Base-by-base conservation (phyloP, 1,139 yeast species). In the Saccharomyces pastorianus region DNA sequence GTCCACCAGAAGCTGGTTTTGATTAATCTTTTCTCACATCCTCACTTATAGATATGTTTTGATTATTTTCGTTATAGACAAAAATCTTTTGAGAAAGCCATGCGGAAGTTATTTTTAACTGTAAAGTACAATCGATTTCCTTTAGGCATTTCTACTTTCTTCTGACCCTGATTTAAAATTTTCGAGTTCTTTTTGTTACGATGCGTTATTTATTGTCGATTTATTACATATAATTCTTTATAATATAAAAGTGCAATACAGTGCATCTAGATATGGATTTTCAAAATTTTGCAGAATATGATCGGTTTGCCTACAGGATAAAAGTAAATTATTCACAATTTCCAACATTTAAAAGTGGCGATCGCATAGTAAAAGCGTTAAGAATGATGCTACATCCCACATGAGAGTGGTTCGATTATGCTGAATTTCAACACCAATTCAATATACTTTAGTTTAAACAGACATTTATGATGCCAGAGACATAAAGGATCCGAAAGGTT, bases 1-100 rank as follows among this genome's bases (percentile, higher is more conserved):
- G 59, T 41, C 59, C 59, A 23, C 48, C 48, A 26, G 53, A 28
- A 17, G 54, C 44, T 23, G 52, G 52, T 26, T 38, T 38, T 20
- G 44, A 20, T 11, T 38, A 38, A 20, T 11, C 25, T 17, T 4
- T 38, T 38, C 11, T 17, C n/a, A 3, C 6, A 20, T 38, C 13
- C 6, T 38, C 3, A 5, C 6, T 9, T 38, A 11, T 38, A 38
- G 25, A 20, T 23, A 4, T 23, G 4, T 23, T 23, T 23, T 23
- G 25, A 23, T 23, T 6, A 23, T 23, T 23, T 17, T 38, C 4
- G 6, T 6, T 38, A 38, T 38, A 38, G 8, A 13, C 23, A 17
- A 17, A 17, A 8, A 6, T 31, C 7, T 13, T 13, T 31, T 31
- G 11, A 8, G 11, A 9, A 9, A 11, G 13, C 31, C 31, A 11